Conservation (phyloP, 441 rosid species). For the Pelargonium fulgidum region DNA sequence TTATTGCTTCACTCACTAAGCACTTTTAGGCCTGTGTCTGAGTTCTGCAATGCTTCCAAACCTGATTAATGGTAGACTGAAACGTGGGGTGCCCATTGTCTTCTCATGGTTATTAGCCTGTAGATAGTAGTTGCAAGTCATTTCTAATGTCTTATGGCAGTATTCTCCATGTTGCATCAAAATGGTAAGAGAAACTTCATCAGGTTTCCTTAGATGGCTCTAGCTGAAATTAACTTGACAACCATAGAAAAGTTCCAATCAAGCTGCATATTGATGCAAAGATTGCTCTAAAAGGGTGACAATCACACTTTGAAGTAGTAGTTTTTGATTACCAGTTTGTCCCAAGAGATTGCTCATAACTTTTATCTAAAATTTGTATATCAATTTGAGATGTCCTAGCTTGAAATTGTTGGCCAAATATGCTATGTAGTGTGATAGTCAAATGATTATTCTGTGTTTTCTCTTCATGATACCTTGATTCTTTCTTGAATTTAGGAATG, state of each 20-base stretch:
- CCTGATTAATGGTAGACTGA: not conserved
- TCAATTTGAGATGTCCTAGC: constrained; percentile 2
- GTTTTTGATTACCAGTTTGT: not conserved
- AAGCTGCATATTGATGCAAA: not conserved
- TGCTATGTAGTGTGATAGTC: not conserved
- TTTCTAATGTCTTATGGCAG: not conserved
- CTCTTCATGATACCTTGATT: not conserved
- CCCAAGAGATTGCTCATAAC: not conserved
- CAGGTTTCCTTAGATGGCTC: not conserved
- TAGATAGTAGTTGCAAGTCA: not conserved
- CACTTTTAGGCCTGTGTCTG: not conserved
- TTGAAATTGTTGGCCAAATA: not conserved
- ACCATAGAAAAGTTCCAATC: not conserved
- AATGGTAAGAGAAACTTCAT: not conserved
- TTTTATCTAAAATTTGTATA: no score
- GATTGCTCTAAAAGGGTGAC: not conserved
- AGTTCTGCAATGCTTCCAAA: not conserved
- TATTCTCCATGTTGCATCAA: not conserved
- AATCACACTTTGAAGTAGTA: not conserved
- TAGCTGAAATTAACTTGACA: not conserved
- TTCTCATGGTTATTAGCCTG: not conserved
- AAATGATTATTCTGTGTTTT: not conserved
- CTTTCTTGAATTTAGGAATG: not conserved
- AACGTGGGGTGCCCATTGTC: not conserved
- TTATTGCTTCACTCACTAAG: not conserved